Percentiles rank a stretch among this genome's conserved stretches.
Evolutionary conservation across 2,329 filamentous ascomycete species (phyloP).

Genomic region (Monosporascus sp.): DNA sequence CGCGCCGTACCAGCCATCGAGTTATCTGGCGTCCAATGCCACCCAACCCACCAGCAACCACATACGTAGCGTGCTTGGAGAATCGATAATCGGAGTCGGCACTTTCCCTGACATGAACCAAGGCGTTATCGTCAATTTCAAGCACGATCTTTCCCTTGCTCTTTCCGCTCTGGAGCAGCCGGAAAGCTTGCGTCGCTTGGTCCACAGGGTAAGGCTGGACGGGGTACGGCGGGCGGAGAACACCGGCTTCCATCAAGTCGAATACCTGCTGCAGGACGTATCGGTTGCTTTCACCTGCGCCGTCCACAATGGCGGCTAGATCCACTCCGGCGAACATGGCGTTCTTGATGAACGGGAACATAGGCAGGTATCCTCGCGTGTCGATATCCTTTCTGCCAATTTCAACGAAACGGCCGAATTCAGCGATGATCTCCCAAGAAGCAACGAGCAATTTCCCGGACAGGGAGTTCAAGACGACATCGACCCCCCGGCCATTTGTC

Average conservation of each 20-base stretch:
- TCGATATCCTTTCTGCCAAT: slow-evolving; percentile 3
- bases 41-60: slow-evolving; percentile 25
- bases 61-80: background rate
- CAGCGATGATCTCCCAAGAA: slow-evolving; percentile 9
- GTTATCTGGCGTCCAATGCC: slow-evolving; percentile 21
- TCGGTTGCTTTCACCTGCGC: too few species aligned
- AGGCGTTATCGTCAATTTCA: slow-evolving; percentile 3
- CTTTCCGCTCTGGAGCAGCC: slow-evolving; percentile 31
- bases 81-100: background rate
- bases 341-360: slow-evolving; percentile 4
- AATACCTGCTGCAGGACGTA: background rate
- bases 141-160: slow-evolving; percentile 36
- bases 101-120: slow-evolving; percentile 1
- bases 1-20: slow-evolving; percentile 18
- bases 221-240: slow-evolving; percentile 13
- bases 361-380: slow-evolving; percentile 3
- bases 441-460: slow-evolving; percentile 9
- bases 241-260: background rate
- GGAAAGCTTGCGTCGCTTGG: slow-evolving; percentile 28
- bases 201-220: slow-evolving; percentile 17
- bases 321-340: background rate
- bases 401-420: slow-evolving; percentile 10
- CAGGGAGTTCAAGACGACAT: slow-evolving; percentile 15
- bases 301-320: too few species aligned
- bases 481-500: slow-evolving; percentile 10